Conservation (phyloP, 2,329 filamentous ascomycete genomes). For the Dactylellina sp. region DNA sequence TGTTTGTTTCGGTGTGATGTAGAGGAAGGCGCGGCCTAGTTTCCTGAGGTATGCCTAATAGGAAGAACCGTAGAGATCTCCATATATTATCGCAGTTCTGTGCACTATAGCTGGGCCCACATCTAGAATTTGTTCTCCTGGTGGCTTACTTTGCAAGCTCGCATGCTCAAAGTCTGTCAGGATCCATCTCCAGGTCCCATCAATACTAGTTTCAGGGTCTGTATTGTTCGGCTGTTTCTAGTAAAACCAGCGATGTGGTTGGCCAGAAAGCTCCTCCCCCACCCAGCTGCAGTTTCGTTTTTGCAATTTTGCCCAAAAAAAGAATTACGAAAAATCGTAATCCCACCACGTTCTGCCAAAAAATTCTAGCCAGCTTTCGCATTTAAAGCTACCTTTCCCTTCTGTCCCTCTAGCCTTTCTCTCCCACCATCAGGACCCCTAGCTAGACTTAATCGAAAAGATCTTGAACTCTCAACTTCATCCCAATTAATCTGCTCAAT, state of each 20-base stretch:
- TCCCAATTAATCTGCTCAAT: constrained; percentile 5
- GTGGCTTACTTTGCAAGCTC: too few species aligned
- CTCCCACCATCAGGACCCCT: constrained; percentile 18
- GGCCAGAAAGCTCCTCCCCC: too few species aligned
- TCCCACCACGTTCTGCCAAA: constrained; percentile 28
- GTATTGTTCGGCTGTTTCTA: constrained; percentile 3
- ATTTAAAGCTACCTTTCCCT: constrained; percentile 19
- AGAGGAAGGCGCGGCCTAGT: too few species aligned
- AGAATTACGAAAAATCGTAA: constrained; percentile 29
- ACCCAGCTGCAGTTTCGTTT: constrained; percentile 7
- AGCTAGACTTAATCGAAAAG: constrained; percentile 36
- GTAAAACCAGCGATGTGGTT: constrained; percentile 20
- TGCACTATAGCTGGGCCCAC: too few species aligned
- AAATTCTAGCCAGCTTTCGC: constrained; percentile 30
- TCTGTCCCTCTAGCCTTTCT: constrained; percentile 17
- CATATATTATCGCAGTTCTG: too few species aligned
- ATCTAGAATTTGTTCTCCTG: too few species aligned
- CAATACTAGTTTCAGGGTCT: background rate
- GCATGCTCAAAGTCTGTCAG: too few species aligned
- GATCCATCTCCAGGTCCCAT: too few species aligned
- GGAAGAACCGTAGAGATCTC: too few species aligned
- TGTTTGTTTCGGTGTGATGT: too few species aligned
- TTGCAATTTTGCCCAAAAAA: background rate
- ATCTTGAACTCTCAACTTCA: constrained; percentile 27
- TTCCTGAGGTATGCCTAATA: too few species aligned